Conservation (phyloP, 1,139 yeast genomes). For the Lodderomyces jiufengensis region DNA sequence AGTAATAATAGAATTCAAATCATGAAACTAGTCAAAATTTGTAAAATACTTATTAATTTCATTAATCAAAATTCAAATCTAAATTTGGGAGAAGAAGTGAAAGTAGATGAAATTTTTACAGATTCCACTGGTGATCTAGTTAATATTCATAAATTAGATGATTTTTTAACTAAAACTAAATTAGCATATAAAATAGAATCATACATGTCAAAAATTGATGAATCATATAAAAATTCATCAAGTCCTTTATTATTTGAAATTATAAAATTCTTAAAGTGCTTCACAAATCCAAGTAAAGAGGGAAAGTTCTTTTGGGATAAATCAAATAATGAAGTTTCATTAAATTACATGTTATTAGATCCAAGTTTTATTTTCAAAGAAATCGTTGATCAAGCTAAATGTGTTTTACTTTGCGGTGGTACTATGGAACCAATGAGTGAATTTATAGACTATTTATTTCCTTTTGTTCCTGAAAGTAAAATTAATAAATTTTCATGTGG, state of each 20-base stretch:
- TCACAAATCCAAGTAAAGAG: constrained; percentile 74
- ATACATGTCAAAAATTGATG: constrained; percentile 47
- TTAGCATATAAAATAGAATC: constrained; percentile 83
- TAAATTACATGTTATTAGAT: constrained; percentile 75
- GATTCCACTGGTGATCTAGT: constrained; percentile 65
- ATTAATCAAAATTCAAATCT: constrained; percentile 30
- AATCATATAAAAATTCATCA: constrained; percentile 19
- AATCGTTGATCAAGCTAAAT: constrained; percentile 60
- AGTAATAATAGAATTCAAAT: constrained; percentile 74
- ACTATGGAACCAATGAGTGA: constrained; percentile 92
- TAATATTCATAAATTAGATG: constrained; percentile 66
- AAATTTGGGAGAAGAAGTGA: constrained; percentile 53
- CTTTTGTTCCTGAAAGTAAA: constrained; percentile 39
- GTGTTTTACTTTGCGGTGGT: constrained; percentile 88
- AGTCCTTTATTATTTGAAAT: constrained; percentile 67
- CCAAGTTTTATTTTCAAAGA: constrained; percentile 71
- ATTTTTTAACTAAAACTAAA: constrained; percentile 63
- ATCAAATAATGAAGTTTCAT: constrained; percentile 21
- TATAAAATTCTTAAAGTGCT: constrained; percentile 57
- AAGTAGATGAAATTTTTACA: constrained; percentile 50
- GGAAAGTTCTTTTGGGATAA: constrained; percentile 76
- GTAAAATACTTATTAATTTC: constrained; percentile 50
- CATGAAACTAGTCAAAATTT: constrained; percentile 57
- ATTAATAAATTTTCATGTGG: constrained; percentile 69
- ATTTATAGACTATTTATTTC: constrained; percentile 62